These are phyloP conservation scores for Lachancea thermotolerans DNA, from an alignment of 805 yeast species.

Conservation along the genomic window DNA sequence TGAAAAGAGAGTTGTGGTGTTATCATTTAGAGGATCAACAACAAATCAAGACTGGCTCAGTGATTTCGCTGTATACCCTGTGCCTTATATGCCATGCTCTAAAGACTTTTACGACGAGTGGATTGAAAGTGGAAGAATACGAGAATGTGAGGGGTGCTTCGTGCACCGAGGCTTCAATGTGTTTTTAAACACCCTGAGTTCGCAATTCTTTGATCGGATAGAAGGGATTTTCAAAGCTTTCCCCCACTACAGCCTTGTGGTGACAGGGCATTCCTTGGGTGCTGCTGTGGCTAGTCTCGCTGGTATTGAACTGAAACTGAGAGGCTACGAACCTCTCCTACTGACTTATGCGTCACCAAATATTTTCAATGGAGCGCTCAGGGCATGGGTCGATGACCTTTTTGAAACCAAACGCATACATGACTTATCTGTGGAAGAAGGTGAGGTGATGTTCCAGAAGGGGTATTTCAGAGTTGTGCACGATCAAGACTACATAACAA, in stretches of 20 bases:
- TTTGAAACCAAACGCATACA: constrained; percentile 37
- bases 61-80: constrained; percentile 46
- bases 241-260: constrained; percentile 44
- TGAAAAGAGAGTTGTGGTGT: constrained; percentile 35
- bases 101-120: constrained; percentile 16
- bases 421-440: constrained; percentile 14
- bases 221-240: constrained; percentile 30
- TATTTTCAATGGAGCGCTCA: constrained; percentile 48
- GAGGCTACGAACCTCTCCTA: constrained; percentile 50
- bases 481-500: constrained; percentile 51
- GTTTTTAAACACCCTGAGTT: constrained; percentile 39
- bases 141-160: constrained; percentile 43
- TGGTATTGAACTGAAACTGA: constrained; percentile 52
- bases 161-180: constrained; percentile 62
- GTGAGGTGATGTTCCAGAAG: constrained; percentile 22
- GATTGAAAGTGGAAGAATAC: constrained; percentile 18
- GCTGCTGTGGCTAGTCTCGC: constrained; percentile 61
- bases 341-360: constrained; percentile 60
- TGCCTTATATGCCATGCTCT: constrained; percentile 42
- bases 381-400: constrained; percentile 44
- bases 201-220: constrained; percentile 34
- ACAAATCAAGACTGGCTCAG: constrained; percentile 55
- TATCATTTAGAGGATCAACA: constrained; percentile 60
- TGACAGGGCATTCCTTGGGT: constrained; percentile 73
- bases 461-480: constrained; percentile 54